Evolutionary conservation across 2,329 filamentous ascomycete genomes (phyloP).

Genomic region (Colletotrichum orbiculare): DNA sequence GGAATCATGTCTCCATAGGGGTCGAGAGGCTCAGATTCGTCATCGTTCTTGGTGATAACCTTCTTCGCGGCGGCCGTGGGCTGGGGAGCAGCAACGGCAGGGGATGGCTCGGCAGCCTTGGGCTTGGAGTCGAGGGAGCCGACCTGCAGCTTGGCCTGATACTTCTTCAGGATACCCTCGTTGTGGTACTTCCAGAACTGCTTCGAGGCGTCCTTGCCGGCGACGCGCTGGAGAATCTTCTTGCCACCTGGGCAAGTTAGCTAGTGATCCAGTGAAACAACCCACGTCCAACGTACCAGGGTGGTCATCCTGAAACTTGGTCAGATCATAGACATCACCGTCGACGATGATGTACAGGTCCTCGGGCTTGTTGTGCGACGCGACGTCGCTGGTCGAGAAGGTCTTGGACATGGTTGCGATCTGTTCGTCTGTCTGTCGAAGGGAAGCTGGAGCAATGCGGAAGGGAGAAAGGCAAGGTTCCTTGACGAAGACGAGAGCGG

Average conservation of each 20-base stretch:
- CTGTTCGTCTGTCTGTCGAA: conserved; percentile 17
- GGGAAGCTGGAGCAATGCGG: neutral
- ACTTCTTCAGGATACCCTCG: conserved; percentile 89
- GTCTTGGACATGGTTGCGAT: conserved; percentile 79
- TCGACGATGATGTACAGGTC: conserved; percentile 92
- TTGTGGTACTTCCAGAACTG: conserved; percentile 84
- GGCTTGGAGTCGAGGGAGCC: conserved; percentile 92
- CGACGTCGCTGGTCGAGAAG: conserved; percentile 86
- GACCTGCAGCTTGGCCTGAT: conserved; percentile 79
- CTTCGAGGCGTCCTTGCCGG: conserved; percentile 74
- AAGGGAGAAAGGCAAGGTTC: conserved; percentile 19
- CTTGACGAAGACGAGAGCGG: conserved; percentile 1
- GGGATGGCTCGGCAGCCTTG: conserved; percentile 66
- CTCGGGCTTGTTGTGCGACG: conserved; percentile 89
- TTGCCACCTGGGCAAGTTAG: conserved; percentile 61
- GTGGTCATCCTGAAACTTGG: conserved; percentile 87
- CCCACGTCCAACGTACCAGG: conserved; percentile 67
- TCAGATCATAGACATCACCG: conserved; percentile 95
- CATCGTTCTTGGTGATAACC: conserved; percentile 51
- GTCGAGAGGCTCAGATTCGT: conserved; percentile 80
- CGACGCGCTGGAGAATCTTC: conserved; percentile 72
- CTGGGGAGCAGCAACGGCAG: conserved; percentile 57
- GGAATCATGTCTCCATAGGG: conserved; percentile 88
- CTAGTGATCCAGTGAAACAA: neutral
- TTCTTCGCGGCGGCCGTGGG: conserved; percentile 51